Base-by-base conservation (phyloP, 1,139 yeast species). In the Casaregolazyma suthepensis region DNA sequence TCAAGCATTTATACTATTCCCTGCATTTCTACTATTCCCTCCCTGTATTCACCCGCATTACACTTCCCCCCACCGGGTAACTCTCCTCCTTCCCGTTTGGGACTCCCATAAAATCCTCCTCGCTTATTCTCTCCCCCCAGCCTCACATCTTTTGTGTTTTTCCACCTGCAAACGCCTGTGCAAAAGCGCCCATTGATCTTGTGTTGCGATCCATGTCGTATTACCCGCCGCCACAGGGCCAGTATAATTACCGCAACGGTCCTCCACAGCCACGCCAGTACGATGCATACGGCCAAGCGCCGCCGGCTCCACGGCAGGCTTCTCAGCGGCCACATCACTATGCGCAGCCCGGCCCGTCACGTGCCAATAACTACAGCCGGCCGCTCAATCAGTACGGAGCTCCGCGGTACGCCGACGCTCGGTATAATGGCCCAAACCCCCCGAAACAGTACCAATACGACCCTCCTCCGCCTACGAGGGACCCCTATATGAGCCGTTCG, bases 401-500 rank as follows among this genome's bases (percentile, higher is more conserved):
- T 2, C 40, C 15, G n/a, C n/a, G n/a, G n/a, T n/a, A n/a, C n/a
- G 10, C 31, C 31, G 5, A 26, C 9, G 31, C 31, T 6, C 9
- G 5, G 10, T 20, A 12, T 13, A 18, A 22, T 15, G 35, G 18
- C n/a, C n/a, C n/a, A 5, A 26, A 7, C 17, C 17, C 9, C 17
- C 40, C 15, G 3, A 35, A 35, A n/a, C 40, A 35, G 13, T 35
- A 35, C 17, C 31, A 26, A 7, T 35, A 9, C 13, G 50, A 47
- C 12, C 54, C 51, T 3, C 48, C 51, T 23, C 50, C 50, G n/a
- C 54, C 52, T 9, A 23, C 47, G 10, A 35, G 46, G 13, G 31
- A 52, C 18, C 46, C 49, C 13, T 26, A 46, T 13, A 50, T 47
- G 35, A 37, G 40, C 13, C 40, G 40, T n/a, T 35, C 40, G 40